Conservation (phyloP, 169 alveolate genomes). For the Plasmodium malariae region DNA sequence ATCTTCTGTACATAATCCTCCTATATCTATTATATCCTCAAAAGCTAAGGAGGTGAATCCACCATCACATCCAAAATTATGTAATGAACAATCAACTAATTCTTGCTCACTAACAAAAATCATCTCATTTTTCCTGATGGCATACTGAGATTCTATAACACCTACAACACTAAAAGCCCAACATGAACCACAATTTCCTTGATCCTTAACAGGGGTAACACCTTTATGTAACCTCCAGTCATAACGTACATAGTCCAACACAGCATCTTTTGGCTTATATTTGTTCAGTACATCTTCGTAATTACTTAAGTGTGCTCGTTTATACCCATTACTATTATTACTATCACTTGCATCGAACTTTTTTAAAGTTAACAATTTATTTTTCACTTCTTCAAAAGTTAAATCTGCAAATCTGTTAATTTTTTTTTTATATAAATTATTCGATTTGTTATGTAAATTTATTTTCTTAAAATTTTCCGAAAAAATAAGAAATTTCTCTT, state of each 20-base stretch:
- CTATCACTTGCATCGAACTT: background rate
- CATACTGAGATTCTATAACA: slow-evolving; percentile 81
- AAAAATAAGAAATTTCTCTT: slow-evolving; percentile 55
- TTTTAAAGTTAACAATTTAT: slow-evolving; percentile 22
- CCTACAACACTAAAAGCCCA: slow-evolving; percentile 91
- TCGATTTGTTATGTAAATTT: slow-evolving; percentile 49
- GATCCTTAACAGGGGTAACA: slow-evolving; percentile 84
- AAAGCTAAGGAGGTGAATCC: slow-evolving; percentile 89
- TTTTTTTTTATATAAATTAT: slow-evolving; percentile 50
- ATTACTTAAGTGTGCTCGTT: background rate
- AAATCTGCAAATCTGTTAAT: slow-evolving; percentile 79
- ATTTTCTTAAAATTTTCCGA: slow-evolving; percentile 39
- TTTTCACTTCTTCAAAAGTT: slow-evolving; percentile 72
- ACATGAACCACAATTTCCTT: slow-evolving; percentile 91
- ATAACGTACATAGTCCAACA: slow-evolving; percentile 16
- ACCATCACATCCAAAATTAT: slow-evolving; percentile 88
- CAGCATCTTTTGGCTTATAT: slow-evolving; percentile 6
- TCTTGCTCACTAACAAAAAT: slow-evolving; percentile 90
- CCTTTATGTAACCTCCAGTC: slow-evolving; percentile 85
- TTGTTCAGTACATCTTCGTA: slow-evolving; percentile 28
- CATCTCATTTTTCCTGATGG: slow-evolving; percentile 46
- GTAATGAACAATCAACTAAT: slow-evolving; percentile 88
- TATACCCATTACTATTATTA: no score
- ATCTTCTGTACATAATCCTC: slow-evolving; percentile 81
- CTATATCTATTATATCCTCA: slow-evolving; percentile 84